Evolutionary conservation across 495 filamentous ascomycete species (phyloP), one percentile per base, ranked within the genome.

Genomic region (Massariosphaeria phaeospora): DNA sequence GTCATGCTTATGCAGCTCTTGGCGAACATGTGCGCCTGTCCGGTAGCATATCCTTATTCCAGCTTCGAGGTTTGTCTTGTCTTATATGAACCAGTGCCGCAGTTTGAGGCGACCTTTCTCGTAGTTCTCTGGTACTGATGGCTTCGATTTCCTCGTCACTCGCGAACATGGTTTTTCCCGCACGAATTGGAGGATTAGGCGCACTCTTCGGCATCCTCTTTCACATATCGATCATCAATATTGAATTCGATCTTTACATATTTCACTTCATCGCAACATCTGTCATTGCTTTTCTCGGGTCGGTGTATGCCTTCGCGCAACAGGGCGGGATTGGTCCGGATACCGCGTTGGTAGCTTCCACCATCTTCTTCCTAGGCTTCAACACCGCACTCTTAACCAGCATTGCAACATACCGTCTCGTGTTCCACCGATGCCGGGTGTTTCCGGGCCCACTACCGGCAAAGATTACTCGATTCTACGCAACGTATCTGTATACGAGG

Each of bases 381-480:
- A 51, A 40, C 17, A 1, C 40, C 2, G 67, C 52, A 5, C 57
- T 80, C 0, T 66, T 73, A 26, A 46, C 55, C 11, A 79, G 75
- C 60, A 73, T 79, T n/a, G 31, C 67, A 18, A 34, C 35, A 7
- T 63, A 63, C 41, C 54, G 60, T 18, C 39, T 58, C 3, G 25
- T 54, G n/a, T 59, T 63, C 49, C 60, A 63, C 45, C 41, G 48
- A 2, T 35, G 34, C 20, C 45, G 54, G 6, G 24, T 41, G 1
- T 58, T 58, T 20, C 54, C 54, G 1, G 60, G 60, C n/a, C 60
- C 60, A 0, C 35, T 53, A n/a, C 5, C 6, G 8, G 54, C 47
- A n/a, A 55, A 48, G 21, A 11, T 61, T 3, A 56, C 52, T 23
- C 45, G 48, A 11, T 61, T 55, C 25, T 50, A 61, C 34, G 52